A percentile compares a stretch with the other conserved stretches of the same genome.
phyloP scores from a whole-genome alignment of 495 filamentous ascomycete species.

The Penicillium fimorum region DNA sequence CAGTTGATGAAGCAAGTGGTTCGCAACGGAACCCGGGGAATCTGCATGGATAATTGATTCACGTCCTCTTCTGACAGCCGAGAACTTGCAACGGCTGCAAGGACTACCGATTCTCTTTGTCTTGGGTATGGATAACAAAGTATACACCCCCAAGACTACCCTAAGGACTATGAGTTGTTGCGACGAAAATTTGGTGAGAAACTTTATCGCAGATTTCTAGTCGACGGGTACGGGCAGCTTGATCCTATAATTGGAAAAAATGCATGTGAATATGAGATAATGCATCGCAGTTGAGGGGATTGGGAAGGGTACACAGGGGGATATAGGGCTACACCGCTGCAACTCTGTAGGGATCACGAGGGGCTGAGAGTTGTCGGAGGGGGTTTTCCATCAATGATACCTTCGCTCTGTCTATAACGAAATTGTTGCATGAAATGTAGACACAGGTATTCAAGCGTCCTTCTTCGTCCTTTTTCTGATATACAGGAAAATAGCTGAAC shows the following conservation, averaged over 20 bases:
- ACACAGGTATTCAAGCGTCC: conserved; percentile 49
- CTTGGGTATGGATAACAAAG: conserved; percentile 58
- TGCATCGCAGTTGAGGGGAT: background rate
- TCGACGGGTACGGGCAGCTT: conserved; percentile 65
- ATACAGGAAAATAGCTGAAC: background rate
- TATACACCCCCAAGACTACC: conserved; percentile 58
- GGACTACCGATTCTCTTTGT: conserved; percentile 59
- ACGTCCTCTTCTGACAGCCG: conserved; percentile 39
- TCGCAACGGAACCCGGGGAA: conserved; percentile 52
- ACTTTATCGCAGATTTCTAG: conserved; percentile 51
- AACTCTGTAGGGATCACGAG: background rate
- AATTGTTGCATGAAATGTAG: conserved; percentile 71
- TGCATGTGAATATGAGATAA: conserved; percentile 29
- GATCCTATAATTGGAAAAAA: conserved; percentile 66
- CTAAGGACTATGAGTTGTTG: conserved; percentile 56
- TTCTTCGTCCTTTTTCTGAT: background rate
- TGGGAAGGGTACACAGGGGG: background rate
- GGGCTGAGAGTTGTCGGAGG: background rate
- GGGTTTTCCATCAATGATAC: background rate
- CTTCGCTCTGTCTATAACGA: background rate
- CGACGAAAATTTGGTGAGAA: conserved; percentile 50
- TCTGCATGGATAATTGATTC: conserved; percentile 50
- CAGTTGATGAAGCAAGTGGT: conserved; percentile 55
- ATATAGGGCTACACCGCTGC: background rate
- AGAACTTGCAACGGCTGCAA: conserved; percentile 50